Evolutionary conservation across 2,329 filamentous ascomycete genomes (phyloP).

Genomic region (Chlorencoelia australis): DNA sequence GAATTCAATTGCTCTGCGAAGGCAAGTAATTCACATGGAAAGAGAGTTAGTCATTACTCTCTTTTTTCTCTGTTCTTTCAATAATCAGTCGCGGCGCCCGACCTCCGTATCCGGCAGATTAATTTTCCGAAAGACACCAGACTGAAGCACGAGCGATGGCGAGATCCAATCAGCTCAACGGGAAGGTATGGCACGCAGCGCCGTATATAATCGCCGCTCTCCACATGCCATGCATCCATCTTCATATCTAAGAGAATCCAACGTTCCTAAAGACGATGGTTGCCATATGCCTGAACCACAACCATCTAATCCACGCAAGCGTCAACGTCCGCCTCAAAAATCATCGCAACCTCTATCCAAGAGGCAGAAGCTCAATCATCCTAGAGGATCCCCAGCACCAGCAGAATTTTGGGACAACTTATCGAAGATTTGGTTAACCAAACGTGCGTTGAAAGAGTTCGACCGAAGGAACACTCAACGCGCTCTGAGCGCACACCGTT

Average conservation of each 20-base stretch:
- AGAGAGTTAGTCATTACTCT: too few relatives aligned
- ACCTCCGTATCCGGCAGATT: too few relatives aligned
- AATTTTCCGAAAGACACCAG: too few relatives aligned
- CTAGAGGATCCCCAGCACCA: not conserved
- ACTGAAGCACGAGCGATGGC: too few relatives aligned
- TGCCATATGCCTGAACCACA: not conserved
- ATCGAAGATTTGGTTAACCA: conserved; percentile 5
- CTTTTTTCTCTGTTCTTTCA: too few relatives aligned
- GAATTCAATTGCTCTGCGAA: too few relatives aligned
- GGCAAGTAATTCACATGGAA: too few relatives aligned
- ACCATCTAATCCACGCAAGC: not conserved
- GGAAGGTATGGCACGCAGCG: not conserved
- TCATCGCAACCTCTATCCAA: not conserved
- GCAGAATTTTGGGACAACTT: conserved; percentile 5
- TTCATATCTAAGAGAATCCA: not conserved
- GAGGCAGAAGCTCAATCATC: not conserved
- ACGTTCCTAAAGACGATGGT: not conserved
- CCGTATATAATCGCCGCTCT: not conserved
- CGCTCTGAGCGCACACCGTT: not conserved
- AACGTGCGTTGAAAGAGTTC: conserved; percentile 4
- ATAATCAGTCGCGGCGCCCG: too few relatives aligned
- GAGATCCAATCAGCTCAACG: not conserved
- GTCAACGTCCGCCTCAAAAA: not conserved
- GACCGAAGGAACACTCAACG: conserved; percentile 3
- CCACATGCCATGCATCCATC: not conserved